Conservation (phyloP, 2,329 filamentous ascomycete genomes). For the Celoporthe dispersa region DNA sequence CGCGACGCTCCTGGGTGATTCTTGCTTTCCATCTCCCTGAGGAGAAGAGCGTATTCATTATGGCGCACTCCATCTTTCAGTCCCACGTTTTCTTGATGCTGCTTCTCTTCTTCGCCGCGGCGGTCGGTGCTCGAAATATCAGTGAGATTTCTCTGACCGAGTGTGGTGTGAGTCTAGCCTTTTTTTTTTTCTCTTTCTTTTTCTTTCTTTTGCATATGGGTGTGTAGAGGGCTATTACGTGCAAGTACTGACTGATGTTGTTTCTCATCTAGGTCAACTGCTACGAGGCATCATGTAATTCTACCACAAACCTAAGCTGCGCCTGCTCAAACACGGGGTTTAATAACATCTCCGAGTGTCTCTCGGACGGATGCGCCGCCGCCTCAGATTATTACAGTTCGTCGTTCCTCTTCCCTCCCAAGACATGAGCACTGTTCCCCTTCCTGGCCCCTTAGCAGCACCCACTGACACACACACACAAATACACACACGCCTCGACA, state of each 20-base stretch:
- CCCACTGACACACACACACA: background rate
- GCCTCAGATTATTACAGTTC: slow-evolving; percentile 17
- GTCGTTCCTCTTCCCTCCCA: background rate
- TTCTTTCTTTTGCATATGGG: background rate
- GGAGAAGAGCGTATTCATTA: background rate
- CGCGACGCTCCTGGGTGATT: background rate
- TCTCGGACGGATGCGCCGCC: background rate
- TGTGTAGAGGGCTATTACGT: background rate
- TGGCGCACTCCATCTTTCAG: background rate
- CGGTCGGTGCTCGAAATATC: slow-evolving; percentile 9
- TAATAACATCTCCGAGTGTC: slow-evolving; percentile 10
- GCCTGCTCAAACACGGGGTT: slow-evolving; percentile 7
- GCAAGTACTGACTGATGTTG: background rate
- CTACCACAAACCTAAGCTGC: slow-evolving; percentile 16
- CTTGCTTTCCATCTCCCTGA: background rate
- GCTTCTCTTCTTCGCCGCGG: slow-evolving; percentile 1
- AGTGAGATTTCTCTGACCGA: slow-evolving; percentile 10
- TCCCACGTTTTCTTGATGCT: background rate
- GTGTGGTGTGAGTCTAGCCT: slow-evolving; percentile 12
- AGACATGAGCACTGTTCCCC: background rate
- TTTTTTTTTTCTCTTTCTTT: background rate
- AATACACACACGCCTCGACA: too few species aligned
- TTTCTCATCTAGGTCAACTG: slow-evolving; percentile 1
- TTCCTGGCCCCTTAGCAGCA: too few species aligned
- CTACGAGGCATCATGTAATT: slow-evolving; percentile 17